These are phyloP conservation scores for Epichloe bromicola DNA, from an alignment of 2,329 filamentous ascomycete species.

Conservation along the genomic window DNA sequence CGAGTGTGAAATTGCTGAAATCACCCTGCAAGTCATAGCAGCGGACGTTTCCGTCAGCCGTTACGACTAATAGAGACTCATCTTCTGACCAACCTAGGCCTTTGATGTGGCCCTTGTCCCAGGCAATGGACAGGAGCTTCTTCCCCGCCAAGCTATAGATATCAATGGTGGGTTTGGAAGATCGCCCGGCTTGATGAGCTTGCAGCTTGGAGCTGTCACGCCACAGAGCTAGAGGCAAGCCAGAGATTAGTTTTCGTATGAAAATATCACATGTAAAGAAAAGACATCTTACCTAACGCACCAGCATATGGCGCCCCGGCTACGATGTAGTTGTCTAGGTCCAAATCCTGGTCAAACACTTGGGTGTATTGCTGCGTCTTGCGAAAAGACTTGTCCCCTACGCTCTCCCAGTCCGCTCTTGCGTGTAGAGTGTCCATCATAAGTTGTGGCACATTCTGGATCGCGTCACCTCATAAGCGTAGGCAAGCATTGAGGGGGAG, in stretches of 20 bases:
- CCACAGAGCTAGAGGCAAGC: slow-evolving; percentile 54
- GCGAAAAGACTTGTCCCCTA: slow-evolving; percentile 89
- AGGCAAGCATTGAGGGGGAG: background rate
- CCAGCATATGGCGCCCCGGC: slow-evolving; percentile 87
- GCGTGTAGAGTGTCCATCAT: slow-evolving; percentile 48
- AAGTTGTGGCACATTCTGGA: slow-evolving; percentile 9
- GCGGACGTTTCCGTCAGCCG: slow-evolving; percentile 77
- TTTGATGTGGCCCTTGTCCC: slow-evolving; percentile 81
- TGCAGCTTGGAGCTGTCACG: slow-evolving; percentile 79
- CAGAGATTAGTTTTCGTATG: background rate
- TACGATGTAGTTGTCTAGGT: slow-evolving; percentile 89
- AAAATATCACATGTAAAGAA: background rate
- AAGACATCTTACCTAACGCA: slow-evolving; percentile 59
- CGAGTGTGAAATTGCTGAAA: slow-evolving; percentile 87
- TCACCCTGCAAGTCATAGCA: slow-evolving; percentile 91
- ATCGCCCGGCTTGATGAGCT: slow-evolving; percentile 58
- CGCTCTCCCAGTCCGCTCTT: slow-evolving; percentile 84
- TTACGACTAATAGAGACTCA: slow-evolving; percentile 79
- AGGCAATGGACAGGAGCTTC: slow-evolving; percentile 71
- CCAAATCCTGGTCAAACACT: slow-evolving; percentile 83
- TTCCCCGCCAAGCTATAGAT: slow-evolving; percentile 90
- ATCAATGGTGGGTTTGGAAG: slow-evolving; percentile 74
- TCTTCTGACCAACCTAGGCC: slow-evolving; percentile 95
- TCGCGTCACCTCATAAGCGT: background rate
- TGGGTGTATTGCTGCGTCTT: slow-evolving; percentile 88